These are phyloP conservation scores for Teratosphaeriaceae sp. DNA, from an alignment of 2,329 filamentous ascomycete genomes.

Conservation along the genomic window DNA sequence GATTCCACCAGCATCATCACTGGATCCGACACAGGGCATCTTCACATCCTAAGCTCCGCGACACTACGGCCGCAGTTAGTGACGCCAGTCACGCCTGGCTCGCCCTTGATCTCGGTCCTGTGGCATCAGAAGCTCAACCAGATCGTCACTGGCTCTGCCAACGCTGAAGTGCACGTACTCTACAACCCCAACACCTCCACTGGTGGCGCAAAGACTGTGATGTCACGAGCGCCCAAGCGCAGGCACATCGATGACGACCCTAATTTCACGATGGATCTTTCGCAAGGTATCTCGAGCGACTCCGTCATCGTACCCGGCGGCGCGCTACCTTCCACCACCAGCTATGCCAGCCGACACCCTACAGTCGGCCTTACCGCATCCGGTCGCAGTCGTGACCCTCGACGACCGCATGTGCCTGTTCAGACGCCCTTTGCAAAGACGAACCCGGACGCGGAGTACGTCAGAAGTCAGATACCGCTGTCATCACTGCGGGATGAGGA, in stretches of 20 bases:
- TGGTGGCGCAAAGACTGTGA: slow-evolving; percentile 77
- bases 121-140: slow-evolving; percentile 97
- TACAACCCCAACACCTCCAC: slow-evolving; percentile 81
- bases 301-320: slow-evolving; percentile 57
- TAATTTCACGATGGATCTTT: slow-evolving; percentile 75
- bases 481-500: slow-evolving; percentile 95
- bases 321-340: slow-evolving; percentile 34
- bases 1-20: slow-evolving; percentile 79
- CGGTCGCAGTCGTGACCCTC: slow-evolving; percentile 70
- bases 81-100: slow-evolving; percentile 81
- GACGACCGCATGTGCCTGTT: slow-evolving; percentile 75
- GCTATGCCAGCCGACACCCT: slow-evolving; percentile 55
- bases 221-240: slow-evolving; percentile 90
- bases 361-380: slow-evolving; percentile 70
- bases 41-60: slow-evolving; percentile 90
- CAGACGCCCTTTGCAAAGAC: slow-evolving; percentile 86
- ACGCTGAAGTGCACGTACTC: slow-evolving; percentile 80
- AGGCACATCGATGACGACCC: slow-evolving; percentile 94
- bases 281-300: slow-evolving; percentile 75
- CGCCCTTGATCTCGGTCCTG: slow-evolving; percentile 72
- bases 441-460: slow-evolving; percentile 83
- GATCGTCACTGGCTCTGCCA: slow-evolving; percentile 88
- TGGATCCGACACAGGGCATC: slow-evolving; percentile 74
- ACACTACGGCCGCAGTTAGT: slow-evolving; percentile 79
- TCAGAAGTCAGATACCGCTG: slow-evolving; percentile 80